Base-by-base conservation (phyloP, 2,329 filamentous ascomycete genomes). In the Nannizziopsis barbatae region DNA sequence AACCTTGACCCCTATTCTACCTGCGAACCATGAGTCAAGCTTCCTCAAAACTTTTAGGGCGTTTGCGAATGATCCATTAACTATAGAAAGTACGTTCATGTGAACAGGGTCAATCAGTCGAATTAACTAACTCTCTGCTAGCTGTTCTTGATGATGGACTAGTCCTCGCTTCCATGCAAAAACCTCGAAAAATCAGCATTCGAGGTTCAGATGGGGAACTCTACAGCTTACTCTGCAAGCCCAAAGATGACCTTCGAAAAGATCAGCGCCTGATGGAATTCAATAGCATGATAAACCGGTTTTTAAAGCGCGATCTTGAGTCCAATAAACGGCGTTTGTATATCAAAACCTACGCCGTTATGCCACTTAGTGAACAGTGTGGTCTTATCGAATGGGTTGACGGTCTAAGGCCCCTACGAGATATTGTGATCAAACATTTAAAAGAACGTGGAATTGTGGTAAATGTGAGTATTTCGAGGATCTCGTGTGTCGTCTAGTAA, bases 251-350 rank as follows among this genome's bases (percentile, higher is more conserved):
- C 64, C 76, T 99, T 18, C 84, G 92, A 44, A 98, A 94, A 56
- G 93, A 99, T 60, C 90, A 96, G 65, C 86, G 92, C 45, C 80
- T 98, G 15, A 98, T 98, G 89, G 93, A 98, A 62, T 98, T 98
- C 73, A 98, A 96, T 63, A 81, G 84, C 40, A 92, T 96, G 79
- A 96, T 98, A 71, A 98, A 98, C 63, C 79, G 92, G 51, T 87
- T 90, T 2, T 70, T 99, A 49, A 95, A 95, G 62, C 81, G 85
- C 53, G 89, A 96, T 59, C 82, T 89, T 1, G 89, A 95, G 62
- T 86, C 88, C 12, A 93, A 86, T 65, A 84, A 86, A 63, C 80
- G 92, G 12, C 85, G 92, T 55, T 47, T 41, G 68, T 65, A 94
- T 64, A 95, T 99, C 66, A 88, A 89, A 61, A 98, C 92, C 0